phyloP scores from a whole-genome alignment of 202 grass and related monocot species.

The Carex arenaria region DNA sequence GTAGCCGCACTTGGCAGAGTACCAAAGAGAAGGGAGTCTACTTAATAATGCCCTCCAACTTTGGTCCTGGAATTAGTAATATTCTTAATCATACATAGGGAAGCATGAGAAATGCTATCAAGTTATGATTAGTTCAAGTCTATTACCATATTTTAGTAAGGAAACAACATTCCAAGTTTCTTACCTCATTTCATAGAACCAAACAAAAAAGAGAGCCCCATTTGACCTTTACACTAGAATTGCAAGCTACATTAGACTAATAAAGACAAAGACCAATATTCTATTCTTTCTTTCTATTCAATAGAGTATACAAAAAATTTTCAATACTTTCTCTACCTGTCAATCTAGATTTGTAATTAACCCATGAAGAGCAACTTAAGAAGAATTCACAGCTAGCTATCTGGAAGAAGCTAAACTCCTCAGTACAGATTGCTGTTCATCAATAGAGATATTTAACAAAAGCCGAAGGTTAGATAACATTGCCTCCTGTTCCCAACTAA shows the following conservation, averaged over 20 bases:
- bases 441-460: conserved; percentile 56
- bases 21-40: conserved; percentile 27
- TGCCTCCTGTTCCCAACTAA: conserved; percentile 63
- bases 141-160: background rate
- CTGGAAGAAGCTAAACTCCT: conserved; percentile 27
- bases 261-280: conserved; percentile 2
- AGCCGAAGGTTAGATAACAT: conserved; percentile 57
- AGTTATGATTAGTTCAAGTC: background rate
- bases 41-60: conserved; percentile 18
- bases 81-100: background rate
- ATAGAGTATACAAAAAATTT: background rate
- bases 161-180: conserved; percentile 4
- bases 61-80: conserved; percentile 22
- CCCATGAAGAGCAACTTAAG: background rate
- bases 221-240: conserved; percentile 6
- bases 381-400: background rate
- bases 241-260: background rate
- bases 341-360: background rate
- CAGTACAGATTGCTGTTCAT: conserved; percentile 59
- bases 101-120: background rate
- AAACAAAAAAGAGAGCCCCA: background rate
- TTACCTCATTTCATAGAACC: conserved; percentile 5
- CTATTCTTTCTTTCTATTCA: conserved; percentile 4
- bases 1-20: conserved; percentile 7
- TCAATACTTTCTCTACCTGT: conserved; percentile 2